Base-by-base conservation (phyloP, 176 grass and related monocot species). In the Alopecurus myosuroides region DNA sequence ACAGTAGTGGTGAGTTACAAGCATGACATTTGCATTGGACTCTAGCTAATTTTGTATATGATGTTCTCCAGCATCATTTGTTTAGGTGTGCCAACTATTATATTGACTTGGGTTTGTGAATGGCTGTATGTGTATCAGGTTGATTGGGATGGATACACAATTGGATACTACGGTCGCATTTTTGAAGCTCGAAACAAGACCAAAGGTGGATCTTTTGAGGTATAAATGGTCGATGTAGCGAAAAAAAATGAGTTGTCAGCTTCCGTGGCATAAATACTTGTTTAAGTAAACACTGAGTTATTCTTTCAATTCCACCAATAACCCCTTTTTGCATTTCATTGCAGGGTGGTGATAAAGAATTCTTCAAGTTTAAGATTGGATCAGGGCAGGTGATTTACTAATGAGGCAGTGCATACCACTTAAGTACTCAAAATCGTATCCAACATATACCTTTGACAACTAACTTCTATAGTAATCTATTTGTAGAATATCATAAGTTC, bases 91-190 rank as follows among this genome's bases (percentile, higher is more conserved):
- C 64, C 63, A 75, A 88, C 72, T 64, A 34, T 80, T 81, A 82
- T 79, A 50, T 42, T 76, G 35, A 66, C 77, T 86, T 94, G 34
- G 70, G 82, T 81, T 87, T 89, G 11, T 90, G 72, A 86, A 77
- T 82, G n/a, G n/a, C n/a, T n/a, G n/a, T n/a, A n/a, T n/a, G 19
- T 61, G 34, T 20, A 79, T 77, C 85, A 98, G 96, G 91, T 98
- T 92, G 96, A 98, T 75, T 98, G 96, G 96, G 96, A 98, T 90
- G 96, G 96, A 63, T 98, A 98, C 82, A 98, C 96, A 61, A 98
- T 98, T 81, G 96, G 96, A 89, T 98, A 98, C 81, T 98, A 98
- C 78, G 96, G 96, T 48, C 93, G 93, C 51, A 95, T 98, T 29
- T 98, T 98, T 81, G 96, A 98, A 95, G 93, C 96, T 77, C 83